A percentile compares a stretch with the other conserved stretches of the same genome.
phyloP scores from a whole-genome alignment of 2,329 filamentous ascomycete species.

The Penicillium sp. region DNA sequence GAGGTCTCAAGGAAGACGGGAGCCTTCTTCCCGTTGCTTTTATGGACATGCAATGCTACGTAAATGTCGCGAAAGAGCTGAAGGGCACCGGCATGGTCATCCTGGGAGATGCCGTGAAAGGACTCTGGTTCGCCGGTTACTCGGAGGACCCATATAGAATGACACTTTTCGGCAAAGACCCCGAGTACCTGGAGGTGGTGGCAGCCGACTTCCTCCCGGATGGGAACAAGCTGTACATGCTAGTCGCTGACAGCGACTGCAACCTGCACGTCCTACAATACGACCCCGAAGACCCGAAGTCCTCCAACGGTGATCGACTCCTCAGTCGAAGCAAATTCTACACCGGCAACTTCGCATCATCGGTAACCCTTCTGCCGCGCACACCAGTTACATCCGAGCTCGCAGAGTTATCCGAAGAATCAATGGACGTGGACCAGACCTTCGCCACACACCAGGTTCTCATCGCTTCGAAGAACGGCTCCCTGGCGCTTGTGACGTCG shows the following conservation, averaged over 20 bases:
- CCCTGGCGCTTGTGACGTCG: conserved; percentile 72
- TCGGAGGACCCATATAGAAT: conserved; percentile 96
- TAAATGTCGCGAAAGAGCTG: conserved; percentile 79
- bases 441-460: conserved; percentile 57
- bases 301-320: conserved; percentile 81
- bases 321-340: conserved; percentile 87
- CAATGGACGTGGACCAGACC: conserved; percentile 39
- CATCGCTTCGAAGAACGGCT: conserved; percentile 71
- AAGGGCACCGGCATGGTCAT: conserved; percentile 80
- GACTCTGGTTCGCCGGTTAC: conserved; percentile 94
- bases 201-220: conserved; percentile 86
- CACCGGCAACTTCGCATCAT: conserved; percentile 73
- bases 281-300: conserved; percentile 94
- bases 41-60: conserved; percentile 95
- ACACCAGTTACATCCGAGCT: conserved; percentile 51
- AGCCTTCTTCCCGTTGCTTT: conserved; percentile 91
- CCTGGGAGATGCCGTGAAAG: conserved; percentile 87
- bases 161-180: conserved; percentile 85
- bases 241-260: conserved; percentile 79
- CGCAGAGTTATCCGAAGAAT: conserved; percentile 33
- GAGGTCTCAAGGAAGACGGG: conserved; percentile 92
- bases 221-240: conserved; percentile 75
- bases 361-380: conserved; percentile 72
- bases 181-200: conserved; percentile 72
- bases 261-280: conserved; percentile 89